Evolutionary conservation across 2,329 filamentous ascomycete genomes (phyloP).

Genomic region (Dactylonectria estremocensis): DNA sequence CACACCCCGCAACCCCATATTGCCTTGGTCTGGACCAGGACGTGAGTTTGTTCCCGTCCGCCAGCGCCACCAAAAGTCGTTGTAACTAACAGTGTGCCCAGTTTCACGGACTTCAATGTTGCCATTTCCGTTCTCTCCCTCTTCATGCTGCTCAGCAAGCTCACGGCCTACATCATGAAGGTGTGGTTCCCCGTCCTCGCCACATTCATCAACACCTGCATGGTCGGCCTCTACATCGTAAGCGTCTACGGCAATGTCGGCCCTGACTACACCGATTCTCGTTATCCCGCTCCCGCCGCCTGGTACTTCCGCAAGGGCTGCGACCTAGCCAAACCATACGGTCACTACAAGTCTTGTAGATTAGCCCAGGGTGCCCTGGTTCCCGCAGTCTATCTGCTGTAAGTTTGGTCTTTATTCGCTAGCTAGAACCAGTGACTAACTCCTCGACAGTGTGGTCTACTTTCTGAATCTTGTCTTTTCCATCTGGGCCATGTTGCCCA

Average conservation of each 20-base stretch:
- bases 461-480: slow-evolving; percentile 71
- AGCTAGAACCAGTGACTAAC: slow-evolving; percentile 1
- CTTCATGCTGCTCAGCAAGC: slow-evolving; percentile 82
- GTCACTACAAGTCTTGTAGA: slow-evolving; percentile 72
- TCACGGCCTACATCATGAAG: slow-evolving; percentile 79
- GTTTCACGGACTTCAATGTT: slow-evolving; percentile 82
- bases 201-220: slow-evolving; percentile 68
- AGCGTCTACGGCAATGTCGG: slow-evolving; percentile 81
- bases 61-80: slow-evolving; percentile 11
- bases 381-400: slow-evolving; percentile 78
- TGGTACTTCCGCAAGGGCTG: slow-evolving; percentile 86
- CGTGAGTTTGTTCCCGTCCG: slow-evolving; percentile 69
- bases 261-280: slow-evolving; percentile 78
- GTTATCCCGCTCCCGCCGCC: slow-evolving; percentile 72
- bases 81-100: slow-evolving; percentile 51
- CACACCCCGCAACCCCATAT: slow-evolving; percentile 72
- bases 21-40: slow-evolving; percentile 81
- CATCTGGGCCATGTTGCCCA: slow-evolving; percentile 72
- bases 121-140: slow-evolving; percentile 82
- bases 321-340: slow-evolving; percentile 68
- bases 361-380: slow-evolving; percentile 79
- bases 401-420: slow-evolving; percentile 55
- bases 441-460: slow-evolving; percentile 69
- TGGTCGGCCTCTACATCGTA: slow-evolving; percentile 75
- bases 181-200: slow-evolving; percentile 78